These are phyloP conservation scores for Myxozyma mucilagina DNA, from an alignment of 805 yeast species.

Conservation along the genomic window DNA sequence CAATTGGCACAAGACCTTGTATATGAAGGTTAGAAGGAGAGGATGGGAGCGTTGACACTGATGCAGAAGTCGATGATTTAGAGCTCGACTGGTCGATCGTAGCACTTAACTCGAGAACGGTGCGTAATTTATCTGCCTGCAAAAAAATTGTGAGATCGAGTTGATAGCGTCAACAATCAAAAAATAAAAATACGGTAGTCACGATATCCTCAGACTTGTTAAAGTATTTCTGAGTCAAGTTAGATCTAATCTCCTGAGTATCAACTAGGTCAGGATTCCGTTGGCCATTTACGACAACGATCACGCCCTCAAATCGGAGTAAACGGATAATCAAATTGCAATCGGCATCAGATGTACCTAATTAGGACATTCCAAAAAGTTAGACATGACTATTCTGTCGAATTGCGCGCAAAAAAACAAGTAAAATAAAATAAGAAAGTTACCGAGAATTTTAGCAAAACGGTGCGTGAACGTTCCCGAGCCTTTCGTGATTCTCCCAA, in stretches of 20 bases:
- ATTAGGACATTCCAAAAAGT: not conserved
- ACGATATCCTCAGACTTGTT: slow-evolving; percentile 1
- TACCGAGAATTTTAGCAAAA: slow-evolving; percentile 1
- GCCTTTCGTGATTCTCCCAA: not conserved
- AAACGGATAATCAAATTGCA: not conserved
- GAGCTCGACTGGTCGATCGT: not conserved
- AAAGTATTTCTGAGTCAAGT: slow-evolving; percentile 7
- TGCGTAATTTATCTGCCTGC: slow-evolving; percentile 8
- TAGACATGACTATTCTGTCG: not conserved
- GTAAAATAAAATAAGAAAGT: too few relatives aligned
- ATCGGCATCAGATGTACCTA: not conserved
- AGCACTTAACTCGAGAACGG: not conserved
- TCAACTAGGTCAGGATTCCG: not conserved
- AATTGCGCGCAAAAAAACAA: not conserved
- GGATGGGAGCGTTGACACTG: not conserved
- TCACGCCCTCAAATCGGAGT: not conserved
- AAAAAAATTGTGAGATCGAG: not conserved
- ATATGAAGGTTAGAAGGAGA: not conserved
- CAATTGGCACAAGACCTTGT: not conserved
- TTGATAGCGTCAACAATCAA: not conserved
- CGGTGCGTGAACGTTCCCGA: not conserved
- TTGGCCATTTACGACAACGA: not conserved
- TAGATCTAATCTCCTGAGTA: not conserved
- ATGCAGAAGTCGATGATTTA: not conserved
- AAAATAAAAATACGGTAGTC: not conserved